These are phyloP conservation scores for Theobroma cacao DNA, from an alignment of 345 rosid species.

Conservation along the genomic window DNA sequence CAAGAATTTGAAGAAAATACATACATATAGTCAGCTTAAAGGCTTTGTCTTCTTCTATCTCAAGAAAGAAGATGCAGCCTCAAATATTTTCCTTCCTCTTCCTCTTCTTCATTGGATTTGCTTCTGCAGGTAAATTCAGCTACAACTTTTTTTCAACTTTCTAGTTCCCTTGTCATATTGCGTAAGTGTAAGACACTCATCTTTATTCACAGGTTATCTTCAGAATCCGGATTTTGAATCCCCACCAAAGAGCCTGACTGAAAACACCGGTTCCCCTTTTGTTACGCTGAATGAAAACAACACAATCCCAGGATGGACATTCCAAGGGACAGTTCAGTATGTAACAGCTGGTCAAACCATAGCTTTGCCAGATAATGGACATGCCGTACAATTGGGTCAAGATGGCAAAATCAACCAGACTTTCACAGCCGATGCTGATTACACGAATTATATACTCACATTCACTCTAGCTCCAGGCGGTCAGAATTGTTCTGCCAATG, in stretches of 20 bases:
- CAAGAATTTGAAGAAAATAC: neutral
- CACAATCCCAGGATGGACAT: constrained; percentile 57
- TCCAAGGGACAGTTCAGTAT: constrained; percentile 44
- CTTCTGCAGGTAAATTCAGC: constrained; percentile 38
- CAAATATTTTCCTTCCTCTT: constrained; percentile 18
- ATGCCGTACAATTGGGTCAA: constrained; percentile 47
- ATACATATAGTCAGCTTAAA: neutral
- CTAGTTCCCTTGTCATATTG: neutral
- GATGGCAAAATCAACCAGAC: constrained; percentile 61
- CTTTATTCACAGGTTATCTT: constrained; percentile 36
- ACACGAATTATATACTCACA: constrained; percentile 40
- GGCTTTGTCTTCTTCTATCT: neutral
- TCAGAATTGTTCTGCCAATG: constrained; percentile 37
- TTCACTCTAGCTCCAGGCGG: constrained; percentile 37
- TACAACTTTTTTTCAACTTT: neutral
- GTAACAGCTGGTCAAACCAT: constrained; percentile 30
- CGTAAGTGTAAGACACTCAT: neutral
- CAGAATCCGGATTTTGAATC: constrained; percentile 60
- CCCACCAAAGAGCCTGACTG: constrained; percentile 34
- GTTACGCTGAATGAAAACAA: constrained; percentile 34
- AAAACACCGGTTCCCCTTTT: constrained; percentile 24
- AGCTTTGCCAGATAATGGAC: constrained; percentile 42
- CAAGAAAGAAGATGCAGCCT: constrained; percentile 29
- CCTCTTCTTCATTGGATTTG: constrained; percentile 26
- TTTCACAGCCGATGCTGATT: constrained; percentile 33